Base-by-base conservation (phyloP, 208 protist species). In the Polymyxa betae region DNA sequence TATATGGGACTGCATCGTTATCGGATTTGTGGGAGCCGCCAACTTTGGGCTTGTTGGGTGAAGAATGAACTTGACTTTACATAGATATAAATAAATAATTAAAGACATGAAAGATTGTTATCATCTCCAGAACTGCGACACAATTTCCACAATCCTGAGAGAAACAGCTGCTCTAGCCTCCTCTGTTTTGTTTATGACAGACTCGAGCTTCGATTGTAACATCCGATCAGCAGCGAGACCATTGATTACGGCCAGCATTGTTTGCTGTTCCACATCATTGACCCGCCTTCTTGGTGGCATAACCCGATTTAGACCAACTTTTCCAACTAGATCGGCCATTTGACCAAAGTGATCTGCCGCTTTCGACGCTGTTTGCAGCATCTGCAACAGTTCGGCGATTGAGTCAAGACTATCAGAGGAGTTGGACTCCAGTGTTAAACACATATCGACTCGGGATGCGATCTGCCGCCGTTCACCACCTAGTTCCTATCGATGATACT, bases 121-220 rank as follows among this genome's bases (percentile, higher is more conserved):
- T 60, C 49, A 82, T 82, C 72, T 82, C 72, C 72, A 82, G n/a
- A 45, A 43, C 5, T n/a, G 72, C 35, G 72, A 82, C 72, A 82
- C 72, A 40, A 82, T 35, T 43, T 82, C 72, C 10, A 82, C 72
- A 82, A 82, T 82, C 12, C 72, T 5, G 10, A 82, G n/a, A 5
- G n/a, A 43, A 35, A 82, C 72, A 5, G 72, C 72, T 20, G n/a
- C 5, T 45, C 35, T 5, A 40, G 72, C 72, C 35, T 20, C 72
- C 16, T 35, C 40, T 5, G 40, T n/a, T n/a, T 82, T 82, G n/a
- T 35, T 43, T 5, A 82, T 35, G n/a, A 5, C 5, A 12, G 35
- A 12, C 12, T 82, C n/a, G 5, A 82, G 72, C 35, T 82, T 82
- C 16, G 5, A 20, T 20, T 45, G 72, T 20, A 82, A n/a, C 35